These are phyloP conservation scores for Chrysoporthe cubensis DNA, from an alignment of 2,329 filamentous ascomycete genomes.

Conservation along the genomic window DNA sequence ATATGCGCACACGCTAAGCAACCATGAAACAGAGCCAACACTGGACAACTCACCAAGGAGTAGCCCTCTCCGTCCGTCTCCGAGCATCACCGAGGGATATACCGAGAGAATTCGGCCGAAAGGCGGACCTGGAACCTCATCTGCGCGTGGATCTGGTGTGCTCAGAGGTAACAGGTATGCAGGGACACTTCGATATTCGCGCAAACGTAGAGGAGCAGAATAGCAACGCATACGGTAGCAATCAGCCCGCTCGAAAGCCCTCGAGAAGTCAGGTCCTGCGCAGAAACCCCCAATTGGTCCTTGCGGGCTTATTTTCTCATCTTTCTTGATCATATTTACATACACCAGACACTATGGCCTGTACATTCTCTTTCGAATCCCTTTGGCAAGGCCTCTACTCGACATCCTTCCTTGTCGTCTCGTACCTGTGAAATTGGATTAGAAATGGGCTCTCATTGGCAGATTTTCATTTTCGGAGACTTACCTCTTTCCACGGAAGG, in stretches of 20 bases:
- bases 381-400: conserved; percentile 23
- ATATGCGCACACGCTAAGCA: too few species aligned
- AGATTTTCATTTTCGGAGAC: conserved; percentile 35
- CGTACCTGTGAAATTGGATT: conserved; percentile 54
- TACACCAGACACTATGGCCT: neutral
- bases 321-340: neutral
- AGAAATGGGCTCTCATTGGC: conserved; percentile 32
- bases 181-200: too few species aligned
- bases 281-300: neutral
- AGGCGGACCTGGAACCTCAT: too few species aligned
- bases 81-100: too few species aligned
- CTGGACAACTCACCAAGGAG: too few species aligned
- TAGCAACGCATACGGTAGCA: too few species aligned
- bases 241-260: neutral
- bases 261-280: neutral
- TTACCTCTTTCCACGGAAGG: conserved; percentile 94
- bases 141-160: too few species aligned
- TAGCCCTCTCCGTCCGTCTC: too few species aligned
- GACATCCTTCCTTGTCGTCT: conserved; percentile 61
- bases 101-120: too few species aligned
- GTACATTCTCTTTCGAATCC: neutral
- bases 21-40: too few species aligned
- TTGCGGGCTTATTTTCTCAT: neutral
- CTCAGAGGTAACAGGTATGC: too few species aligned
- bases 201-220: too few species aligned